Conservation (phyloP, 1,284 basidiomycete species). For the Stereum hirsutum region DNA sequence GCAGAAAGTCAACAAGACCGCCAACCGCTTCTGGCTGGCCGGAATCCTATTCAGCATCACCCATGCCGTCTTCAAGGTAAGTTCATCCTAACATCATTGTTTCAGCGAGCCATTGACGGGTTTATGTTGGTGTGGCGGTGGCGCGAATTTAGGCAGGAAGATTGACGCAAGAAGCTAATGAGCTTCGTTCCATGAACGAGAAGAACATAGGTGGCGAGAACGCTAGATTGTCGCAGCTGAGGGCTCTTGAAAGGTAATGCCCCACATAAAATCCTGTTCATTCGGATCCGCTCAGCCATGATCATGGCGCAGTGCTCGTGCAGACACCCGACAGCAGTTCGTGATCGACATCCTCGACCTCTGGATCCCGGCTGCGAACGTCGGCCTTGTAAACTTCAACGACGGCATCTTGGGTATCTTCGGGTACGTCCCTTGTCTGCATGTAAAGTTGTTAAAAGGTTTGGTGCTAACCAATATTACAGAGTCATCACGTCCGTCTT, state of each 20-base stretch:
- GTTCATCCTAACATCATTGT: slow-evolving; percentile 2
- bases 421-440: slow-evolving; percentile 45
- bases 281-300: slow-evolving; percentile 5
- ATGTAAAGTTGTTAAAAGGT: background rate
- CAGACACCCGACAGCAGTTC: slow-evolving; percentile 67
- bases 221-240: slow-evolving; percentile 53
- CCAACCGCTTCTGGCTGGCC: slow-evolving; percentile 86
- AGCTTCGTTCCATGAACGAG: slow-evolving; percentile 40
- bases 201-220: slow-evolving; percentile 59
- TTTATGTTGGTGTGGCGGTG: background rate
- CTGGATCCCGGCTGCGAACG: slow-evolving; percentile 83
- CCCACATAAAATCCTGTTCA: background rate
- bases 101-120: too few relatives aligned
- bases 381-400: slow-evolving; percentile 74
- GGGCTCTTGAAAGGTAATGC: slow-evolving; percentile 49
- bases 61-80: slow-evolving; percentile 60
- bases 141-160: slow-evolving; percentile 37
- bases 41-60: slow-evolving; percentile 78
- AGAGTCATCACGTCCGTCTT: slow-evolving; percentile 56
- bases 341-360: slow-evolving; percentile 76
- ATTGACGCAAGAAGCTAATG: slow-evolving; percentile 49
- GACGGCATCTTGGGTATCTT: slow-evolving; percentile 82
- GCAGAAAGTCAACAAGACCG: slow-evolving; percentile 58
- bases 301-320: slow-evolving; percentile 42
- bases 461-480: slow-evolving; percentile 6